A percentile compares a stretch with the other conserved stretches of the same genome.
Conservation (phyloP, 495 filamentous ascomycete genomes). For the Penicillium manginii region DNA sequence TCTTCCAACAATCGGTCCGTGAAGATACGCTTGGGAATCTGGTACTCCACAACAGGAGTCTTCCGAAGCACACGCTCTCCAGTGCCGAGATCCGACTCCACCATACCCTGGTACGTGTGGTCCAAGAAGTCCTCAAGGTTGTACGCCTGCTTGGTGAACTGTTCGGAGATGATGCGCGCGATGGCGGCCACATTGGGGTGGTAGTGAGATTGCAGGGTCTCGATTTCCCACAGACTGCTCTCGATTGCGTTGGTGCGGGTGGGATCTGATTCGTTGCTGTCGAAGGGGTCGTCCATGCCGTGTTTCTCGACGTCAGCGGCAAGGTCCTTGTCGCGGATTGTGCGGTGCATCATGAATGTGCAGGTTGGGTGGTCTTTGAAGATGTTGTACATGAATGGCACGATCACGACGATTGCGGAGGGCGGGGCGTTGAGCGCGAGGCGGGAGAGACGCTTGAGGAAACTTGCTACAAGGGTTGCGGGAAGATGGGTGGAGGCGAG, state of each 20-base stretch:
- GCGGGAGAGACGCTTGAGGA: conserved; percentile 88
- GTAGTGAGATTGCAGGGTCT: conserved; percentile 87
- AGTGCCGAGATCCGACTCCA: conserved; percentile 72
- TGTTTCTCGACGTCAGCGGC: conserved; percentile 60
- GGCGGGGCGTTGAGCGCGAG: conserved; percentile 85
- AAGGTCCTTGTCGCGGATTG: conserved; percentile 57
- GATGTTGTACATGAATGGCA: conserved; percentile 95
- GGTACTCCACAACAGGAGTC: conserved; percentile 84
- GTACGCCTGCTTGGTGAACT: conserved; percentile 95
- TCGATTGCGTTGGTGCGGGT: conserved; percentile 86
- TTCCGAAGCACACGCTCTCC: conserved; percentile 78
- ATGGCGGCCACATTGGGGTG: conserved; percentile 97
- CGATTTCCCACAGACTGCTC: conserved; percentile 93
- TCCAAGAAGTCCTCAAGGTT: conserved; percentile 95
- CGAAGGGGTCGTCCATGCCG: conserved; percentile 81
- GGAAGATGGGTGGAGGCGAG: conserved; percentile 92
- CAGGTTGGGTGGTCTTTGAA: conserved; percentile 87
- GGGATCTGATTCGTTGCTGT: conserved; percentile 74
- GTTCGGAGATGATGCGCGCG: conserved; percentile 90
- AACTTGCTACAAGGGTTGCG: conserved; percentile 85
- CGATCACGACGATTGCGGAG: conserved; percentile 79
- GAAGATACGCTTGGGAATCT: conserved; percentile 91
- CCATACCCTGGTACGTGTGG: conserved; percentile 87
- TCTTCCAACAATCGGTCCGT: conserved; percentile 49
- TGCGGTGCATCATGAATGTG: conserved; percentile 94